Conservation (phyloP, 495 filamentous ascomycete genomes). For the Talaromyces nanjingensis region DNA sequence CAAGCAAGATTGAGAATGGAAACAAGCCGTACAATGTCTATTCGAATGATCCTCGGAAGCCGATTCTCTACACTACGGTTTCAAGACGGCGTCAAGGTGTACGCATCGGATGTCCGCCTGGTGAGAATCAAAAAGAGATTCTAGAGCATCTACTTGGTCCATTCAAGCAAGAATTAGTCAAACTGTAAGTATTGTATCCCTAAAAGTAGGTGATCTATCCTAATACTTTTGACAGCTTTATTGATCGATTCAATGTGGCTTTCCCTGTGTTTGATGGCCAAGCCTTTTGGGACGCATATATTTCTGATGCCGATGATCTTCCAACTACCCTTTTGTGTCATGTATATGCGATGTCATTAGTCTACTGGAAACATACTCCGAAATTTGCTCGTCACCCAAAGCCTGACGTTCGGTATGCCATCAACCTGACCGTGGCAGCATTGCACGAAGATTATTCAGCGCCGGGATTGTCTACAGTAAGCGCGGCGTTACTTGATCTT, state of each 20-base stretch:
- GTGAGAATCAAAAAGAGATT: conserved; percentile 47
- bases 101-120: conserved; percentile 39
- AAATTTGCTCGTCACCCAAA: conserved; percentile 39
- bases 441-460: conserved; percentile 45
- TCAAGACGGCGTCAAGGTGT: conserved; percentile 41
- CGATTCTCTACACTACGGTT: conserved; percentile 40
- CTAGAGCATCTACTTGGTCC: conserved; percentile 48
- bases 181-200: conserved; percentile 28
- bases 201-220: not conserved
- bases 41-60: conserved; percentile 41
- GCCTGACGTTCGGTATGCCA: conserved; percentile 43
- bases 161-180: conserved; percentile 43
- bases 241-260: conserved; percentile 43
- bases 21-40: conserved; percentile 43
- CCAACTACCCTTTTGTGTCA: conserved; percentile 46
- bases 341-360: conserved; percentile 44
- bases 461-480: conserved; percentile 43
- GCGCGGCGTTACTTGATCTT: conserved; percentile 41
- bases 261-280: conserved; percentile 50
- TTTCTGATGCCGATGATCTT: conserved; percentile 34
- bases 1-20: conserved; percentile 30
- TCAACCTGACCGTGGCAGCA: conserved; percentile 45
- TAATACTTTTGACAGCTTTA: conserved; percentile 28
- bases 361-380: conserved; percentile 43
- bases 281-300: conserved; percentile 38